Conservation (phyloP, 805 yeast species). For the Pichia rugopelliculosa region DNA sequence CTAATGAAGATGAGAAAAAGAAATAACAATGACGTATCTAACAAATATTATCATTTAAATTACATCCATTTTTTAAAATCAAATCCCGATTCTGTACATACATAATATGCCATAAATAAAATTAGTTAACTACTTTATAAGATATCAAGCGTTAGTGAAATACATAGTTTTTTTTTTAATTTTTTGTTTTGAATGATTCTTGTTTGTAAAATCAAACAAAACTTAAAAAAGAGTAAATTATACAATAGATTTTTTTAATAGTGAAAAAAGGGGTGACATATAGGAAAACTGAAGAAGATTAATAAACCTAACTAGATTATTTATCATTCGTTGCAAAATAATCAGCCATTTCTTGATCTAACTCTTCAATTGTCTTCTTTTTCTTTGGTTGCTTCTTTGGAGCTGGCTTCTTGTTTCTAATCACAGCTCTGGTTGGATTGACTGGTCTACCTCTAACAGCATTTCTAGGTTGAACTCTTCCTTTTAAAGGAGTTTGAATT, state of each 20-base stretch:
- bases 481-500: slow-evolving; percentile 34
- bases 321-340: slow-evolving; percentile 59
- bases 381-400: slow-evolving; percentile 32
- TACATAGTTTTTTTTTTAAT: neutral
- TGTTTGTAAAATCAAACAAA: neutral
- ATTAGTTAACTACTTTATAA: neutral
- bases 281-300: neutral
- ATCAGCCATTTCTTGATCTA: slow-evolving; percentile 97
- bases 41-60: neutral
- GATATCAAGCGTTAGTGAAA: neutral
- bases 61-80: neutral
- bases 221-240: neutral
- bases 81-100: neutral
- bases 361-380: slow-evolving; percentile 79
- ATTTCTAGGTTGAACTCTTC: slow-evolving; percentile 14
- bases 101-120: neutral
- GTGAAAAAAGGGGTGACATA: neutral
- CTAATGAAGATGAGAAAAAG: slow-evolving; percentile 4
- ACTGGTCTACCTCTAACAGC: slow-evolving; percentile 24
- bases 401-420: slow-evolving; percentile 1
- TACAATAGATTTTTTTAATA: neutral
- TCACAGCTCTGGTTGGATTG: slow-evolving; percentile 17
- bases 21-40: neutral
- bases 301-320: neutral
- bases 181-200: neutral